Conservation (phyloP, 495 filamentous ascomycete genomes). For the Trichocladium uniseriatum region DNA sequence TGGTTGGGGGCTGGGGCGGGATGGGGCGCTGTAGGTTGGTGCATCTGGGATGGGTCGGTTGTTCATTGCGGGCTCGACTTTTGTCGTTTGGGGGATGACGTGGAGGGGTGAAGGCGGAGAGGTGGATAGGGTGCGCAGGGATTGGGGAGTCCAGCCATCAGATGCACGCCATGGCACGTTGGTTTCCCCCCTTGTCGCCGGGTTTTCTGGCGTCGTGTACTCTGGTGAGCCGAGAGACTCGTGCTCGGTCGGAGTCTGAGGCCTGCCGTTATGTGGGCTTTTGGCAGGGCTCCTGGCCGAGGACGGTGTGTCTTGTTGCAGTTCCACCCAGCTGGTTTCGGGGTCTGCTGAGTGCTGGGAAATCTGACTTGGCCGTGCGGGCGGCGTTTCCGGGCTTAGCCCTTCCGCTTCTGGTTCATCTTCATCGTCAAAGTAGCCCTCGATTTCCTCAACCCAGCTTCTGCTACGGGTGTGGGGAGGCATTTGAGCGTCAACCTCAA, state of each 20-base stretch:
- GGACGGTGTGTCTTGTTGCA: neutral
- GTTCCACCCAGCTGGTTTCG: too few relatives aligned
- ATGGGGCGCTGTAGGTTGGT: neutral
- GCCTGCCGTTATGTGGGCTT: conserved; percentile 6
- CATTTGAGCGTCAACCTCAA: neutral
- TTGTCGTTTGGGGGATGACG: neutral
- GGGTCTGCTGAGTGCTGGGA: neutral
- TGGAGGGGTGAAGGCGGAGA: conserved; percentile 12
- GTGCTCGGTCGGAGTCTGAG: conserved; percentile 12
- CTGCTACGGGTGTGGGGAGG: neutral
- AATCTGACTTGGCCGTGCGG: neutral
- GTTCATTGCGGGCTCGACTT: conserved; percentile 5
- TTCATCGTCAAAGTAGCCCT: conserved; percentile 2
- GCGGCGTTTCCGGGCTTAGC: neutral
- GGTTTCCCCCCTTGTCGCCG: neutral
- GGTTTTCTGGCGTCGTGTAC: conserved; percentile 1
- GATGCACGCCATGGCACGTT: neutral
- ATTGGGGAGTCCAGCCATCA: conserved; percentile 16
- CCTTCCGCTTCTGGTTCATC: neutral
- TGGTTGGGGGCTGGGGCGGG: neutral
- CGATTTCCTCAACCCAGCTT: conserved; percentile 2
- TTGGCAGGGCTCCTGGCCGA: neutral
- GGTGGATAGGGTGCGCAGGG: conserved; percentile 16
- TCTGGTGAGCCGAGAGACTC: neutral
- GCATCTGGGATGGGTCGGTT: neutral